Base-by-base conservation (phyloP, 371 early-diverging fungal species). In the Mucor circinelloides region DNA sequence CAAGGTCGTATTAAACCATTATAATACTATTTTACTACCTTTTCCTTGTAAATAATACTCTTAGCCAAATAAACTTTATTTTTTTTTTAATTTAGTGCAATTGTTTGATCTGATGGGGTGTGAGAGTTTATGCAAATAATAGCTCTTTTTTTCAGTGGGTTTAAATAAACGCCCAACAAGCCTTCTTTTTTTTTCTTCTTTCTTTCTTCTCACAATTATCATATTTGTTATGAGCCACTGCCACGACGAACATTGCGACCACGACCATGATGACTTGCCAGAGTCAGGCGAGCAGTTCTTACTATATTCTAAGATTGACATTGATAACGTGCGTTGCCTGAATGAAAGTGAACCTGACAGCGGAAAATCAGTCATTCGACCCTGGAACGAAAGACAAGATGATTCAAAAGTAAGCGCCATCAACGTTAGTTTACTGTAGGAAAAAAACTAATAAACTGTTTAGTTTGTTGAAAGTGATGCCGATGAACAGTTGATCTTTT, bases 401-500 rank as follows among this genome's bases (percentile, higher is more conserved):
- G 86, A 87, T 36, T 69, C 81, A 50, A 86, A 88, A 80, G 90
- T 87, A 78, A 60, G 38, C 36, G 7, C 19, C 21, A 56, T 21
- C 42, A 30, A 30, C 10, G 12, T 2, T 13, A 25, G 13, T 13
- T 12, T 10, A 12, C 10, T 2, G 12, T 1, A 25, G 50, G 8
- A 50, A 1, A 50, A 1, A 50, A 23, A 1, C 25, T 54, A n/a
- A 58, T 32, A 25, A 25, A 17, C 61, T n/a, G 46, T 25, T 6
- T 72, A 91, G 91, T 87, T 77, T 73, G 75, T 95, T 12, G 90
- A 92, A 71, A 93, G 93, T 61, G 97, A 97, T 77, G 87, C 90
- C 2, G 98, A 98, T 78, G 94, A 93, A 55, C 94, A 96, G 73
- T 80, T 98, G 31, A 91, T 98, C 57, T 67, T 98, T 3, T 85